Conservation (phyloP, 352 stramenopile species). For the Phytophthora ramorum region DNA sequence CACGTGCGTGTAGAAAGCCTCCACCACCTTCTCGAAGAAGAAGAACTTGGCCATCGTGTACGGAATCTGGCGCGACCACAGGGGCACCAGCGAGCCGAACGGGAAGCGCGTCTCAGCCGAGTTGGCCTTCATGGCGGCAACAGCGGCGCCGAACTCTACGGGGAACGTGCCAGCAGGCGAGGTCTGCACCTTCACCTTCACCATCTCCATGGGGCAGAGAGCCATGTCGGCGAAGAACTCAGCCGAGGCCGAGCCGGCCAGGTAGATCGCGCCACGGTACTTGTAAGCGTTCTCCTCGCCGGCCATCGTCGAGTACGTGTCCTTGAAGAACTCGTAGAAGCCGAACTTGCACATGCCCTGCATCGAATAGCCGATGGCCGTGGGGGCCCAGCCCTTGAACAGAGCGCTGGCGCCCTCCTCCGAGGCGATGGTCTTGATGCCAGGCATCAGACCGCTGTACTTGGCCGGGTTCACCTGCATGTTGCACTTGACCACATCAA, state of each 20-base stretch:
- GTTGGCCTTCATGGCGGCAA: slow-evolving; percentile 91
- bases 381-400: slow-evolving; percentile 94
- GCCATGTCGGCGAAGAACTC: slow-evolving; percentile 95
- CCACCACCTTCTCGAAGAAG: slow-evolving; percentile 94
- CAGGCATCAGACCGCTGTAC: slow-evolving; percentile 81
- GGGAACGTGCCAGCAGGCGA: slow-evolving; percentile 91
- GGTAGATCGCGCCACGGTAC: slow-evolving; percentile 93
- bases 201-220: slow-evolving; percentile 95
- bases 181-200: slow-evolving; percentile 96
- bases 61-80: slow-evolving; percentile 95
- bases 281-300: slow-evolving; percentile 94
- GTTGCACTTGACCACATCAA: slow-evolving; percentile 96
- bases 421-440: slow-evolving; percentile 87
- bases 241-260: slow-evolving; percentile 92
- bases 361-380: slow-evolving; percentile 91
- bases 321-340: slow-evolving; percentile 97
- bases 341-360: slow-evolving; percentile 95
- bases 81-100: slow-evolving; percentile 91
- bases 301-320: slow-evolving; percentile 91
- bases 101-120: slow-evolving; percentile 91
- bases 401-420: slow-evolving; percentile 86
- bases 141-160: slow-evolving; percentile 84
- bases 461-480: slow-evolving; percentile 93
- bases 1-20: slow-evolving; percentile 89
- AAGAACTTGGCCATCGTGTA: slow-evolving; percentile 99